These are phyloP conservation scores for Fusarium oligoseptatum DNA, from an alignment of 2,329 filamentous ascomycete species.

Conservation along the genomic window DNA sequence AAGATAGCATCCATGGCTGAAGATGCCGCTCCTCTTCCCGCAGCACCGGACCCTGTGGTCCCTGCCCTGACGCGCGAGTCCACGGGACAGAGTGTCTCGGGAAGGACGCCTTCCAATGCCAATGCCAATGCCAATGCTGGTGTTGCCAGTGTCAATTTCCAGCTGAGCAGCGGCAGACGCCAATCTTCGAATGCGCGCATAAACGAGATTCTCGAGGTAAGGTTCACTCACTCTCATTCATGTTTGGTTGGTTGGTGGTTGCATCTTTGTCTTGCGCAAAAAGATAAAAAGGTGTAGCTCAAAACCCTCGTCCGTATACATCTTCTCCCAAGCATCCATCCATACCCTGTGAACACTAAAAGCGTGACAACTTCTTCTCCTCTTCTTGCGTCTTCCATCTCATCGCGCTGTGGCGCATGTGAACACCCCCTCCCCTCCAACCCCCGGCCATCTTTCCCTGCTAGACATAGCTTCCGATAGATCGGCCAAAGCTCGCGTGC, in stretches of 20 bases:
- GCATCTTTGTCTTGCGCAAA: not conserved
- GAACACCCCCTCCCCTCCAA: not conserved
- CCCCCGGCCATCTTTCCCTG: constrained; percentile 22
- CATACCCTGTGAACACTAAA: not conserved
- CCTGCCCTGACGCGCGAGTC: constrained; percentile 26
- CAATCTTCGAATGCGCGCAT: constrained; percentile 57
- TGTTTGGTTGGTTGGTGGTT: not conserved
- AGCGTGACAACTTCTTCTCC: constrained; percentile 4
- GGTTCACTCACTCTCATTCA: constrained; percentile 25
- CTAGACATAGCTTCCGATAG: constrained; percentile 36
- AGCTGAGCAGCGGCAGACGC: constrained; percentile 39
- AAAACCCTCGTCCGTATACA: not conserved
- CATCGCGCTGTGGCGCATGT: constrained; percentile 25
- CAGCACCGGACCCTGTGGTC: constrained; percentile 15
- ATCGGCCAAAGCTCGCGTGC: constrained; percentile 36
- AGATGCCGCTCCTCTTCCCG: constrained; percentile 5
- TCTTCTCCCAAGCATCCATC: not conserved
- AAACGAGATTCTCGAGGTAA: constrained; percentile 62
- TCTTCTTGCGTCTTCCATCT: not conserved
- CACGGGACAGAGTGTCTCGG: constrained; percentile 18
- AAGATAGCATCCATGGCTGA: constrained; percentile 8
- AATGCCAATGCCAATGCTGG: not conserved
- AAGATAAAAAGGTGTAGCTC: not conserved
- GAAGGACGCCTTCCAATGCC: constrained; percentile 34
- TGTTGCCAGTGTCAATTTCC: constrained; percentile 22